A percentile compares a stretch with the other conserved stretches of the same genome.
phyloP scores from a whole-genome alignment of 2,329 filamentous ascomycete genomes.

The Pseudogymnoascus sp. region DNA sequence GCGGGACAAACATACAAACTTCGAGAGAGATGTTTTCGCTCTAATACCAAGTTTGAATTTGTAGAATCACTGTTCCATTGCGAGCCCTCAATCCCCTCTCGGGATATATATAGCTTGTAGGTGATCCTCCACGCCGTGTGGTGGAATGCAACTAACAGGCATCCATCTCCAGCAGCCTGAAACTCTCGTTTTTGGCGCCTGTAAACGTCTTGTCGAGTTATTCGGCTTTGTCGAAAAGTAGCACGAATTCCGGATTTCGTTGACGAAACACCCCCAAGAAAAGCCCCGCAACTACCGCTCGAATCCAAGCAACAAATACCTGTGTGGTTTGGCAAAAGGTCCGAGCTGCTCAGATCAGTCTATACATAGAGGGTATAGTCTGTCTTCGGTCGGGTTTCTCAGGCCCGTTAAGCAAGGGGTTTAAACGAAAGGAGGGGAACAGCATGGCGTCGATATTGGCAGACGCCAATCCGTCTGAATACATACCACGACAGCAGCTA shows the following conservation, averaged over 20 bases:
- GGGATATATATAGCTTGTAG: slow-evolving; percentile 1
- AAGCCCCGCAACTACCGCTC: neutral
- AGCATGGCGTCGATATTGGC: neutral
- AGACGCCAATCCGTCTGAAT: neutral
- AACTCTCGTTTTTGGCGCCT: neutral
- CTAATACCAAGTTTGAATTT: neutral
- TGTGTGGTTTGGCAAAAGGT: neutral
- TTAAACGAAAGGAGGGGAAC: slow-evolving; percentile 5
- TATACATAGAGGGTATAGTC: neutral
- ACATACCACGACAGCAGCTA: neutral
- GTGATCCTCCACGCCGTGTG: neutral
- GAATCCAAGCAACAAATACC: neutral
- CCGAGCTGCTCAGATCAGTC: neutral
- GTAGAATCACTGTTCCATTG: slow-evolving; percentile 2
- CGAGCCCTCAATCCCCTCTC: neutral
- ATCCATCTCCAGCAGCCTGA: neutral
- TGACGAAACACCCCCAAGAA: neutral
- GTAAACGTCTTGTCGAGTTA: slow-evolving; percentile 1
- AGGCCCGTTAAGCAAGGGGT: slow-evolving; percentile 2
- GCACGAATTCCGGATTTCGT: neutral
- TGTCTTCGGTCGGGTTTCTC: neutral
- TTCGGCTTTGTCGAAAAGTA: neutral
- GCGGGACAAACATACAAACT: slow-evolving; percentile 1
- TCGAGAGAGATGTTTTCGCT: neutral
- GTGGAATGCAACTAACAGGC: neutral